Evolutionary conservation across 441 rosid genomes (phyloP), one percentile per base, ranked within the genome.

Genomic region (Manihot esculenta): DNA sequence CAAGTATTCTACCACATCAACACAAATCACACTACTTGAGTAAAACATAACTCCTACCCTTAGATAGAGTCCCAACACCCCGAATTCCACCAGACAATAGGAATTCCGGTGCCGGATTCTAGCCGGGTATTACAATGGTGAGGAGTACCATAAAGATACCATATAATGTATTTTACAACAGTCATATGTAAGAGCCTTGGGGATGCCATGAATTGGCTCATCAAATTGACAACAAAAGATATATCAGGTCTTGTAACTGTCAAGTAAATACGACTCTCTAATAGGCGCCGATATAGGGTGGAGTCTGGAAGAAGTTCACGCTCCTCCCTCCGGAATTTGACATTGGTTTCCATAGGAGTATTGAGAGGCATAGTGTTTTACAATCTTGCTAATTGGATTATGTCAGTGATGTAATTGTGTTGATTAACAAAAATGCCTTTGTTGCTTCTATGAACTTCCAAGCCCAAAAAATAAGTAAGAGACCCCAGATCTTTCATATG

Each of bases 201-300:
- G 13, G 44, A 18, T 14, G 59, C 44, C 71, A 75, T 69, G 33
- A 63, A 75, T 0, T 55, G 27, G 24, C 23, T 69, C 20, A 63
- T 38, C 2, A 30, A 24, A 7, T 63, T 1, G 24, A 69, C 30
- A 7, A 0, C 23, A 51, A 51, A 51, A 0, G 24, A 57, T 5
- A 55, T 23, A 21, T 21, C 59, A 1, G 17, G 59, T 55, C 33
- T 21, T 0, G 30, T 55, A 3, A 55, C 23, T 10, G 59, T 55
- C 15, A 55, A 30, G 14, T 75, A 75, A 7, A 63, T 33, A 0
- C 64, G 58, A 5, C 54, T 70, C 0, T 68, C 33, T 10, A 75
- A 50, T 1, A 76, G 26, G 4, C 18, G 66, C 14, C 24, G 3
- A 58, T 63, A 59, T 24, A 70, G 10, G 0, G 20, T 38, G 1